These are phyloP conservation scores for Trichocomaceae sp. DNA, from an alignment of 2,329 filamentous ascomycete species.

Conservation along the genomic window DNA sequence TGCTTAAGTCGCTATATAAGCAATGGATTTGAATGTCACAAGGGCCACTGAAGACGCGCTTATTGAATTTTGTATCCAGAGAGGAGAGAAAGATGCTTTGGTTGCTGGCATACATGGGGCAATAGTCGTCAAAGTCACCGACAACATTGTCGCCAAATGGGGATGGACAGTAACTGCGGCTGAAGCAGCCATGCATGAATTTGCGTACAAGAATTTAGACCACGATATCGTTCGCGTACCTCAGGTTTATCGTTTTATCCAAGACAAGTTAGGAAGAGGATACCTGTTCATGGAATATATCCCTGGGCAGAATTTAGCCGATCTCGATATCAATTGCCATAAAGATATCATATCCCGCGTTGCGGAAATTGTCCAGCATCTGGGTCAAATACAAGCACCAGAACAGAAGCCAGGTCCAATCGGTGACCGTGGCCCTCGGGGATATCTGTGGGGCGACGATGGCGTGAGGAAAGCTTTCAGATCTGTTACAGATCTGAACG, in stretches of 20 bases:
- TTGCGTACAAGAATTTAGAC: constrained; percentile 16
- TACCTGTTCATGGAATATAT: constrained; percentile 24
- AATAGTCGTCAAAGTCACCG: constrained; percentile 13
- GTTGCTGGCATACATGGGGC: neutral
- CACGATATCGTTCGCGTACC: constrained; percentile 18
- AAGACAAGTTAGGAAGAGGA: constrained; percentile 13
- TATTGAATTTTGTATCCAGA: constrained; percentile 1
- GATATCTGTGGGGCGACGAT: constrained; percentile 20
- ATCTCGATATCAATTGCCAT: constrained; percentile 11
- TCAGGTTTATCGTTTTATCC: constrained; percentile 18
- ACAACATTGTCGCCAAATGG: constrained; percentile 17
- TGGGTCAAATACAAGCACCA: constrained; percentile 12
- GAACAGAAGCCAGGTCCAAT: constrained; percentile 18
- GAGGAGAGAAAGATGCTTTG: constrained; percentile 4
- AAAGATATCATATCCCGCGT: constrained; percentile 15
- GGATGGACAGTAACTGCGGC: constrained; percentile 16
- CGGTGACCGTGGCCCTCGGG: constrained; percentile 14
- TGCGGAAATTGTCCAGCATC: constrained; percentile 14
- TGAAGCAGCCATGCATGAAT: constrained; percentile 19
- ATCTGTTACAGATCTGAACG: constrained; percentile 7
- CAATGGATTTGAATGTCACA: constrained; percentile 5
- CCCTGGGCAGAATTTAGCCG: constrained; percentile 14
- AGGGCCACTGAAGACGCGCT: neutral
- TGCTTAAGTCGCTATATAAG: too few species aligned
- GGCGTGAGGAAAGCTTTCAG: constrained; percentile 13